These are phyloP conservation scores for Musa troglodytarum DNA, from an alignment of 176 grass and related monocot genomes.

Conservation along the genomic window DNA sequence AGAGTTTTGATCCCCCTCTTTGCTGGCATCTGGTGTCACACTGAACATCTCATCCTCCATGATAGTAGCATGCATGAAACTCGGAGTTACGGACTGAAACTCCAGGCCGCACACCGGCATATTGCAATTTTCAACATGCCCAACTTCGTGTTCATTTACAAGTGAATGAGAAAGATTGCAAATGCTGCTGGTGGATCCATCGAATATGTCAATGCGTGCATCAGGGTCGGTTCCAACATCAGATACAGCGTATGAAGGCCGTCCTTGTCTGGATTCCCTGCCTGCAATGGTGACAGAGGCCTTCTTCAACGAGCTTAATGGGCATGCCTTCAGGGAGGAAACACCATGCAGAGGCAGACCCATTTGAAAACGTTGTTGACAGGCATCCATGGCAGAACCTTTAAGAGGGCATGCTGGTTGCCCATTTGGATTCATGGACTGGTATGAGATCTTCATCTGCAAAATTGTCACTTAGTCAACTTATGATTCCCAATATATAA, in stretches of 20 bases:
- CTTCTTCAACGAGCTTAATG: conserved; percentile 8
- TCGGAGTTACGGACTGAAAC: too few relatives aligned
- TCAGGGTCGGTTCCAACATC: neutral
- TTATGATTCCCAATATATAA: too few relatives aligned
- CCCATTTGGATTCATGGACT: conserved; percentile 36
- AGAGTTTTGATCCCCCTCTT: neutral
- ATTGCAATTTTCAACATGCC: conserved; percentile 21
- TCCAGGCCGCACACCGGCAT: conserved; percentile 16
- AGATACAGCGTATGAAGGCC: neutral
- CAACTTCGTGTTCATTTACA: conserved; percentile 33
- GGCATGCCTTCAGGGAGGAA: conserved; percentile 35
- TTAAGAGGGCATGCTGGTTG: conserved; percentile 38
- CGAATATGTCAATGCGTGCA: neutral
- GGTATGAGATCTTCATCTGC: conserved; percentile 74
- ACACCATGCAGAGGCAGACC: neutral
- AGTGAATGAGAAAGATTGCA: conserved; percentile 17
- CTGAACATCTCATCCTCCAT: neutral
- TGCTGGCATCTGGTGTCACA: neutral
- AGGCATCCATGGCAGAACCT: neutral
- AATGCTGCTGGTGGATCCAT: neutral
- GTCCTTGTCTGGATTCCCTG: too few relatives aligned
- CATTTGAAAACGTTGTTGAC: conserved; percentile 12
- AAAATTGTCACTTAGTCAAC: neutral
- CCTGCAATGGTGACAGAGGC: neutral
- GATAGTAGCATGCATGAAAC: too few relatives aligned